Evolutionary conservation across 306 rosid species (phyloP).

Genomic region (Vigna mungo): DNA sequence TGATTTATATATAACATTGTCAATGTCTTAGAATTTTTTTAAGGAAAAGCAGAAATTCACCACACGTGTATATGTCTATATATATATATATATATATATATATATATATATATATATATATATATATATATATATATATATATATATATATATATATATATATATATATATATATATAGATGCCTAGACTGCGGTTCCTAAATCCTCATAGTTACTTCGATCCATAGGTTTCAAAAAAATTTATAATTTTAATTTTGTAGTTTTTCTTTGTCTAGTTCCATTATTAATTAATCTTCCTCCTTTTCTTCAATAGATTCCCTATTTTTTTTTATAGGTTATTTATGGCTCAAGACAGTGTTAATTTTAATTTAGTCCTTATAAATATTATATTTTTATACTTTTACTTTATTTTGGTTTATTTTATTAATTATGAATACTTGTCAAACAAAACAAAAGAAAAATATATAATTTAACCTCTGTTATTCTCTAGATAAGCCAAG

Average conservation of each 20-base stretch:
- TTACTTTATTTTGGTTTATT: background rate
- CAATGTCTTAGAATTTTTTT: background rate
- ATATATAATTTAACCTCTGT: too few species aligned
- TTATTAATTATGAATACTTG: background rate
- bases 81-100: too few species aligned
- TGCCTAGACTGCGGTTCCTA: background rate
- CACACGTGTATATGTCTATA: background rate
- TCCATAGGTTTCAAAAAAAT: background rate
- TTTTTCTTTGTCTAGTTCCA: background rate
- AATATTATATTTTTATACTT: background rate
- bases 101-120: background rate
- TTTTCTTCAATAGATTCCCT: background rate
- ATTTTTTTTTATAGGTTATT: background rate
- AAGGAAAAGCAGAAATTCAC: background rate
- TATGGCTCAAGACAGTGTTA: background rate
- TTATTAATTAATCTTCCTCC: background rate
- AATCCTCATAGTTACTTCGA: background rate
- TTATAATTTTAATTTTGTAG: background rate
- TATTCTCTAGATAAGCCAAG: too few species aligned
- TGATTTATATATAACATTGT: constrained; percentile 2
- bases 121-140: background rate
- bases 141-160: too few species aligned
- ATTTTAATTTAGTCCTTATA: background rate
- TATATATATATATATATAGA: background rate
- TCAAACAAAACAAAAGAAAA: background rate